Percentiles rank a stretch among this genome's conserved stretches.
phyloP scores from a whole-genome alignment of 2,329 filamentous ascomycete species.

The Exophiala mesophila region DNA sequence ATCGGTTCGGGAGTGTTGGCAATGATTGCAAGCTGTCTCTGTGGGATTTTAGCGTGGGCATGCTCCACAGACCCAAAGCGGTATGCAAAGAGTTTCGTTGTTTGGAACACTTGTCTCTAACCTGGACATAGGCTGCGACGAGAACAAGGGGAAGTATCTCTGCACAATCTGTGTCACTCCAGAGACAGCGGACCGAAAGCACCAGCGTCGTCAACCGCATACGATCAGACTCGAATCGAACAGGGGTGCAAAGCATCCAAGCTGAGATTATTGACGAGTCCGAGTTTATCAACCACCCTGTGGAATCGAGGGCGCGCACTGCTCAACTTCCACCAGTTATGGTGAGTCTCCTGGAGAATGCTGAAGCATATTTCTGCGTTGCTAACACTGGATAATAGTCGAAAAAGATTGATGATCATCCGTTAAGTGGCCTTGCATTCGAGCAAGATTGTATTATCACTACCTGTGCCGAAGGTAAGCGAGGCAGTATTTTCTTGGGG shows the following conservation, averaged over 20 bases:
- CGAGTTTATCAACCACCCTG: constrained; percentile 65
- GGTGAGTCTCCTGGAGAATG: constrained; percentile 47
- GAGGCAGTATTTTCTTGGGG: constrained; percentile 17
- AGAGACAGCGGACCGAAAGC: constrained; percentile 59
- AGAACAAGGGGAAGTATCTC: constrained; percentile 46
- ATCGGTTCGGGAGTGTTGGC: constrained; percentile 91
- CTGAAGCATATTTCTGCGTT: constrained; percentile 6
- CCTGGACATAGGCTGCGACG: constrained; percentile 21
- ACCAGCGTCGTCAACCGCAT: constrained; percentile 53
- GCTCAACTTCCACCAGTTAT: constrained; percentile 87
- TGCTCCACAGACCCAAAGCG: constrained; percentile 85
- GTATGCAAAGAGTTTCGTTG: constrained; percentile 51
- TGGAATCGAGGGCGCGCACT: constrained; percentile 77
- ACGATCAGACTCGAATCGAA: constrained; percentile 64
- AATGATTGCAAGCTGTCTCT: constrained; percentile 86
- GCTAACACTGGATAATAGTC: constrained; percentile 48
- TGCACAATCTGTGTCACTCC: constrained; percentile 39
- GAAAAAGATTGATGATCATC: constrained; percentile 79
- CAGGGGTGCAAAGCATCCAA: constrained; percentile 25
- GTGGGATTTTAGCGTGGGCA: constrained; percentile 97
- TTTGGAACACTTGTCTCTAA: background rate
- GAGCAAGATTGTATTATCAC: constrained; percentile 90
- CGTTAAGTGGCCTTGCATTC: constrained; percentile 86
- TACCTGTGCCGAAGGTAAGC: constrained; percentile 77
- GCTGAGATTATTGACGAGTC: constrained; percentile 48